Percentiles rank a stretch among this genome's conserved stretches.
These are phyloP conservation scores for Ceratobasidium sp. DNA, from an alignment of 1,284 basidiomycete genomes.

Conservation along the genomic window DNA sequence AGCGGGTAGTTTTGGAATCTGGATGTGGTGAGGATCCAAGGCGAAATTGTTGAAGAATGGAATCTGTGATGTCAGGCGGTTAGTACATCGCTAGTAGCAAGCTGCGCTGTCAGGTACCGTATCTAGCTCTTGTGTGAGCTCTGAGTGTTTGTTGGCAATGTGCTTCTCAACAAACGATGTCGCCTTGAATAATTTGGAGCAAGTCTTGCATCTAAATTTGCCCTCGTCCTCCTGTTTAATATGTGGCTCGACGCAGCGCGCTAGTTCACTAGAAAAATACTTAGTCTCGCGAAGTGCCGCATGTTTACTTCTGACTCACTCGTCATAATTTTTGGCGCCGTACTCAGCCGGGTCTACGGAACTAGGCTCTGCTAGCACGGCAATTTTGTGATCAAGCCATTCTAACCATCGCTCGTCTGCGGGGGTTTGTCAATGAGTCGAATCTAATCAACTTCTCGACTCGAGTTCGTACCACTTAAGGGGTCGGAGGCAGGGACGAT, in stretches of 20 bases:
- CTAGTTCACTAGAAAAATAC: constrained; percentile 73
- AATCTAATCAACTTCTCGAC: neutral
- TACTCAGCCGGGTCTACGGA: constrained; percentile 87
- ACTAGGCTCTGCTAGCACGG: constrained; percentile 79
- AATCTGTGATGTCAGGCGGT: constrained; percentile 63
- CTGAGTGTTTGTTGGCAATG: constrained; percentile 88
- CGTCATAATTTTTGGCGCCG: constrained; percentile 88
- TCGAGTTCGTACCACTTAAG: constrained; percentile 22
- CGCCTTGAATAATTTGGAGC: constrained; percentile 95
- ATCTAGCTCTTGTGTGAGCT: constrained; percentile 80
- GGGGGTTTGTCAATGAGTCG: neutral
- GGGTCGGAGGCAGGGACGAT: constrained; percentile 37
- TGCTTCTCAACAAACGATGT: constrained; percentile 96
- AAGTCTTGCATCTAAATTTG: constrained; percentile 95
- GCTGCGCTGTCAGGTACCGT: constrained; percentile 65
- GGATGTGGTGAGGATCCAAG: constrained; percentile 91
- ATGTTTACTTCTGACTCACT: constrained; percentile 69
- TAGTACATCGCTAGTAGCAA: constrained; percentile 19
- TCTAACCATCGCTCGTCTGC: constrained; percentile 89
- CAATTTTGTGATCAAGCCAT: constrained; percentile 86
- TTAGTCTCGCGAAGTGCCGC: constrained; percentile 44
- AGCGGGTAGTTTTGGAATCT: constrained; percentile 80
- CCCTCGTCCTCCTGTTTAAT: constrained; percentile 96
- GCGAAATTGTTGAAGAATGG: constrained; percentile 94
- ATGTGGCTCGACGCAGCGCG: constrained; percentile 78